Base-by-base conservation (phyloP, 345 rosid species). In the Cochlearia excelsa region DNA sequence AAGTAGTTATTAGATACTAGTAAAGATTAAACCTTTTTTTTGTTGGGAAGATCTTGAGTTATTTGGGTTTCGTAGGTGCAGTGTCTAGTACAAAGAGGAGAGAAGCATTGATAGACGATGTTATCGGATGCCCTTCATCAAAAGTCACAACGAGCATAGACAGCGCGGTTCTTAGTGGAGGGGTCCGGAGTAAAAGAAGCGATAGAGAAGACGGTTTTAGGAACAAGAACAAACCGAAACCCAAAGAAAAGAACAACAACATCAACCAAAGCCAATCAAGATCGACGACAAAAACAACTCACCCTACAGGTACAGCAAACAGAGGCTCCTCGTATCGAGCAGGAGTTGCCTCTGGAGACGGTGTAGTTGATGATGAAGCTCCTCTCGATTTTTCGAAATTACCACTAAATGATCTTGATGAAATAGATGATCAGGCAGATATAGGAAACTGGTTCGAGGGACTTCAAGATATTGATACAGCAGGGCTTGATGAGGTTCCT, bases 401-500 rank as follows among this genome's bases (percentile, higher is more conserved):
- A 71, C 81, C 75, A 39, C 76, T 86, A 40, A 67, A 45, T 8
- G 92, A 84, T 46, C 64, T 87, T 1, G 95, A 83, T 44, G 51
- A 83, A 34, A 70, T 77, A 45, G 91, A 72, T 49, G 79, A 73
- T 49, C 69, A 82, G 6, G 79, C 80, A 51, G 99, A 93, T 73
- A 61, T 93, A 2, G 74, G 78, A 41, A 73, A 71, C 3, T 84
- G 87, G 84, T 77, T 88, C 4, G 98, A 89, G 39, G 86, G 81
- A 4, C 75, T 84, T 68, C 97, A 78, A 62, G 99, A 80, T 61
- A 79, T 78, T 47, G 95, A 87, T 65, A 65, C 87, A 1, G 74
- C 78, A 6, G 97, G 97, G 57, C 85, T 90, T 31, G 85, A 82
- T 16, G 84, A 81, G 61, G 82, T 90, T 76, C 97, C 99, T 11